Evolutionary conservation across 1,284 basidiomycete genomes (phyloP), one percentile per base, ranked within the genome.

Genomic region (Apiotrichum gracile): DNA sequence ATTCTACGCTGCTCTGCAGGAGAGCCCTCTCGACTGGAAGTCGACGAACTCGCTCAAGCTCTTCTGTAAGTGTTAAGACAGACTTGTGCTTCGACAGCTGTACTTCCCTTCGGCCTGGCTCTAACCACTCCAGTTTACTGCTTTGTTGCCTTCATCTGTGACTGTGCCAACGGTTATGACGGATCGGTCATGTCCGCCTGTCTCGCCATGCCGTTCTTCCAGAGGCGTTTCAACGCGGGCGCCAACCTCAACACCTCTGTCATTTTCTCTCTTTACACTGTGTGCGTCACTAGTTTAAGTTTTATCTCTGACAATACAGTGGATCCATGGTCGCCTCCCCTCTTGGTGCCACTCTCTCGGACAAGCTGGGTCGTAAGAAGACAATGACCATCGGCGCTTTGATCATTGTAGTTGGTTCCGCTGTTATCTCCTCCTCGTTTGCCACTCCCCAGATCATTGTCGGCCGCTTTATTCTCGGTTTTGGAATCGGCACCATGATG

Each of bases 351-450:
- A 25, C 41, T 12, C 17, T 54, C 26, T 39, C 33, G 10, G 80
- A 81, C 65, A 68, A 71, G 31, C 76, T 78, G 46, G 81, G 81
- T n/a, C 44, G 81, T 49, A 76, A 80, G 24, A 78, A 76, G 27
- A 80, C 79, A 48, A 83, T 83, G 81, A 78, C 78, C 54, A 55
- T 72, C 29, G 81, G 81, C 27, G 60, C 60, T 16, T 31, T 34
- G 6, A 40, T 78, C 17, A 78, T 81, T 53, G 78, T 80, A 49
- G 35, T 66, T 46, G 72, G 73, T 17, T 69, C 65, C 25, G 47
- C 75, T 37, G 54, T 76, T n/a, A 62, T 68, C 38, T 61, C 68
- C 0, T 61, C 69, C 21, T 64, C 46, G 16, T 9, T 41, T n/a
- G 27, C 51, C 31, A n/a, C 44, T 24, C 60, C 69, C 25, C 71